Base-by-base conservation (phyloP, 306 rosid genomes). In the Vachellia collinsii region DNA sequence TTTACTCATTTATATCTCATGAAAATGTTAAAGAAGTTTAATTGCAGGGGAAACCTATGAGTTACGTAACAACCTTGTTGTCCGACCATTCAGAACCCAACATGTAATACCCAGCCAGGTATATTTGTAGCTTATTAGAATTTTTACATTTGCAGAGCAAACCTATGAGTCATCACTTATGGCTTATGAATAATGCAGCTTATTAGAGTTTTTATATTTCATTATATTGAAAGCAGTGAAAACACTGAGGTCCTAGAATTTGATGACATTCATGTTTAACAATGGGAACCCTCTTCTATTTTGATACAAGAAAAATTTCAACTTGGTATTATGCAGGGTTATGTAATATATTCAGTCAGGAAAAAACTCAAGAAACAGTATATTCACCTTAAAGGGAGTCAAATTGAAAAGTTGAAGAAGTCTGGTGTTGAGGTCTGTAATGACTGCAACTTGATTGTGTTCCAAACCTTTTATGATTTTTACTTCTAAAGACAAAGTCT, bases 91-190 rank as follows among this genome's bases (percentile, higher is more conserved):
- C 82, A 88, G 75, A 85, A 95, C 99, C 50, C 91, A 93, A 5
- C 99, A 95, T 81, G 94, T 91, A 41, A 91, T 95, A 64, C 97
- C 99, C 9, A 93, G 99, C 85, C 99, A 95, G 99, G 99, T 95
- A 78, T 70, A 74, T 82, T 83, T 76, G 20, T 16, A 50, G 19
- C 20, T 50, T 50, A 48, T 48, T 48, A 48, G 16, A 48, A 1
- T 14, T 48, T 3, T 48, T 48, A 48, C 14, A 4, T 48, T 48
- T 48, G 54, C 54, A 3, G 54, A 1, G n/a, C 19, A 48, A 13
- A 48, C 54, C n/a, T 14, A 48, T 53, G 61, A 53, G 8, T 19
- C 11, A 19, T 53, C 23, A 19, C 23, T 53, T 19, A 7, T 53
- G 25, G 61, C 61, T 7, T 7, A 19, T 0, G 25, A 19, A 19